A percentile compares a stretch with the other conserved stretches of the same genome.
phyloP scores from a whole-genome alignment of 164 flowering plant genomes.

The Annona squamosa region DNA sequence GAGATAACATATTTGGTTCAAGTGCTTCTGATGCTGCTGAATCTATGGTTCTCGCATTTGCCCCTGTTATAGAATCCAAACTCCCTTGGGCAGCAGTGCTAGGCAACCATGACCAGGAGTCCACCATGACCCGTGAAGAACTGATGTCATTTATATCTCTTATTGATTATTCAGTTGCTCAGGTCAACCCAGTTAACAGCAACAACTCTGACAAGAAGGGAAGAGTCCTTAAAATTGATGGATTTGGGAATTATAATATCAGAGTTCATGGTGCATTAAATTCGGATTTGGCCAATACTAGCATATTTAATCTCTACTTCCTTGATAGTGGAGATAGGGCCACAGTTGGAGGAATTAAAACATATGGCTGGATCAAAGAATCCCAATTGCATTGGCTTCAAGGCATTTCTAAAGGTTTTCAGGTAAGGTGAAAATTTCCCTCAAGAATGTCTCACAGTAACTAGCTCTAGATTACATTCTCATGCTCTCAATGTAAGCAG shows the following conservation, averaged over 20 bases:
- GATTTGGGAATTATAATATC: slow-evolving; percentile 83
- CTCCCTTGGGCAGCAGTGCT: slow-evolving; percentile 92
- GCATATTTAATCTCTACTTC: slow-evolving; percentile 69
- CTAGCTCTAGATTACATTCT: background rate
- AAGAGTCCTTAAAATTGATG: slow-evolving; percentile 40
- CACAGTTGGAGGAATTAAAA: slow-evolving; percentile 42
- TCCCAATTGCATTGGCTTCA: slow-evolving; percentile 84
- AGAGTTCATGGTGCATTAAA: slow-evolving; percentile 59
- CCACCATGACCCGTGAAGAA: slow-evolving; percentile 81
- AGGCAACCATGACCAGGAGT: slow-evolving; percentile 96
- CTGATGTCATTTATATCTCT: slow-evolving; percentile 68
- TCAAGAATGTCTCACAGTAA: background rate
- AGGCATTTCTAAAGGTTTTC: slow-evolving; percentile 26
- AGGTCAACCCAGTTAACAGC: slow-evolving; percentile 40
- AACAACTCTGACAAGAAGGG: slow-evolving; percentile 12
- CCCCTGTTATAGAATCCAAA: slow-evolving; percentile 54
- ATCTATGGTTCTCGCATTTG: slow-evolving; percentile 60
- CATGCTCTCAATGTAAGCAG: background rate
- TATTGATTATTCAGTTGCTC: slow-evolving; percentile 81
- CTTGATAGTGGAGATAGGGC: slow-evolving; percentile 88
- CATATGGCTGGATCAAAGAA: slow-evolving; percentile 89
- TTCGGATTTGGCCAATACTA: slow-evolving; percentile 53
- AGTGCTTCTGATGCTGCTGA: slow-evolving; percentile 85
- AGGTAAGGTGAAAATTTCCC: slow-evolving; percentile 27
- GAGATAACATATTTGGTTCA: slow-evolving; percentile 85